Evolutionary conservation across 331 rosid species (phyloP).

Genomic region (Phaseolus coccineus): DNA sequence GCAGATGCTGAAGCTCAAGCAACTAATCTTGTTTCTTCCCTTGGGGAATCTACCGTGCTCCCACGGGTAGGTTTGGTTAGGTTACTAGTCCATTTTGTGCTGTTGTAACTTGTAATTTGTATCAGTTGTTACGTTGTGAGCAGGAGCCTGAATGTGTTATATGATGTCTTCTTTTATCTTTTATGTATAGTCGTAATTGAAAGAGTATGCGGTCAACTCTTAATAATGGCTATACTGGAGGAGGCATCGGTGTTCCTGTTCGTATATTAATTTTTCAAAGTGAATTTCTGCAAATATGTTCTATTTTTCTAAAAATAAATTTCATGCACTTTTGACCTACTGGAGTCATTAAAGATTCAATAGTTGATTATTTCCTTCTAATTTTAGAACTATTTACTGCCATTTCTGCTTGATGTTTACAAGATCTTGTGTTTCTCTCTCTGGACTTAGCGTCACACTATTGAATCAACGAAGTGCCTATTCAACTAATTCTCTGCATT

Average conservation of each 20-base stretch:
- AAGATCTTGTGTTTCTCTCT: conserved; percentile 22
- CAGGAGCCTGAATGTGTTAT: neutral
- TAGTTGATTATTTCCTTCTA: neutral
- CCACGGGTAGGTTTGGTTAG: conserved; percentile 56
- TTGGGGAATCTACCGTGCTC: conserved; percentile 65
- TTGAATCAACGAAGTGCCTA: conserved; percentile 28
- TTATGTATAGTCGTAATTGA: neutral
- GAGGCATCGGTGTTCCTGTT: neutral
- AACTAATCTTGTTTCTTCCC: conserved; percentile 56
- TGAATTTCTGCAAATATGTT: neutral
- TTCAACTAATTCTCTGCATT: conserved; percentile 46
- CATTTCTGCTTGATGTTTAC: conserved; percentile 7
- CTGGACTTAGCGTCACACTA: conserved; percentile 17
- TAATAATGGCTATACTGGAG: neutral
- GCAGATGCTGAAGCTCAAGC: conserved; percentile 73
- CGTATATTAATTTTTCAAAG: conserved; percentile 14
- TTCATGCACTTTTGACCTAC: neutral
- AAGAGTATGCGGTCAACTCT: neutral
- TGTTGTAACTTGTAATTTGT: neutral
- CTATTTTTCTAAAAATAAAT: neutral
- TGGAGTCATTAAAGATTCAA: conserved; percentile 16
- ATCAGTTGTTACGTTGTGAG: neutral
- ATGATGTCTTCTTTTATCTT: neutral
- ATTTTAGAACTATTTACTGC: conserved; percentile 3
- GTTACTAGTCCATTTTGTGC: neutral